phyloP scores from a whole-genome alignment of 1,284 basidiomycete species.

The Ustilago curta region DNA sequence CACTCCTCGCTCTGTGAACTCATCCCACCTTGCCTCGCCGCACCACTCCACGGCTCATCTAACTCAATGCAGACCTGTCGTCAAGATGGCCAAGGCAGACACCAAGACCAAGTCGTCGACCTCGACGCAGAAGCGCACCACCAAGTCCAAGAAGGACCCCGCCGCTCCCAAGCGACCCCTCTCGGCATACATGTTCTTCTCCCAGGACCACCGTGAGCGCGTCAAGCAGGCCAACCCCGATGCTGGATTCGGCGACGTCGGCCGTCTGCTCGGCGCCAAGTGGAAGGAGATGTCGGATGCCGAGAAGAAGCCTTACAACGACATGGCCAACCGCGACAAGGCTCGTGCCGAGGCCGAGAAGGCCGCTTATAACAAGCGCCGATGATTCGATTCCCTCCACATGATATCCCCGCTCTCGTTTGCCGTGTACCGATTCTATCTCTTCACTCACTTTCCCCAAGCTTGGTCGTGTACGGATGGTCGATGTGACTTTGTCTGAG shows the following conservation, averaged over 20 bases:
- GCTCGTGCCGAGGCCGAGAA: slow-evolving; percentile 84
- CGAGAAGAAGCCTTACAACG: slow-evolving; percentile 93
- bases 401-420: slow-evolving; percentile 23
- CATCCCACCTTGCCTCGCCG: not conserved
- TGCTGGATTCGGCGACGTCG: slow-evolving; percentile 91
- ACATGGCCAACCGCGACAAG: slow-evolving; percentile 88
- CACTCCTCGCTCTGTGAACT: not conserved
- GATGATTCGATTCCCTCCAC: slow-evolving; percentile 16
- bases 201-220: slow-evolving; percentile 91
- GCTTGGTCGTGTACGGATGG: slow-evolving; percentile 24
- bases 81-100: slow-evolving; percentile 63
- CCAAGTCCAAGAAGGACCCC: slow-evolving; percentile 73
- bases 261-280: slow-evolving; percentile 86
- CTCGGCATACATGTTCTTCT: slow-evolving; percentile 99
- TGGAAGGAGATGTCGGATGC: slow-evolving; percentile 87
- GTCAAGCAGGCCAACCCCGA: slow-evolving; percentile 96
- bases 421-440: slow-evolving; percentile 7
- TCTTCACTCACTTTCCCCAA: slow-evolving; percentile 5
- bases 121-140: slow-evolving; percentile 50
- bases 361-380: slow-evolving; percentile 73
- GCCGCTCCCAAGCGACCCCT: slow-evolving; percentile 89
- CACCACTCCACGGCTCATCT: not conserved
- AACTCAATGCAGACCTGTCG: slow-evolving; percentile 11
- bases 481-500: slow-evolving; percentile 13
- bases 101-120: slow-evolving; percentile 61